These are phyloP conservation scores for Aspergillus diversus DNA, from an alignment of 495 filamentous ascomycete genomes.

Conservation along the genomic window DNA sequence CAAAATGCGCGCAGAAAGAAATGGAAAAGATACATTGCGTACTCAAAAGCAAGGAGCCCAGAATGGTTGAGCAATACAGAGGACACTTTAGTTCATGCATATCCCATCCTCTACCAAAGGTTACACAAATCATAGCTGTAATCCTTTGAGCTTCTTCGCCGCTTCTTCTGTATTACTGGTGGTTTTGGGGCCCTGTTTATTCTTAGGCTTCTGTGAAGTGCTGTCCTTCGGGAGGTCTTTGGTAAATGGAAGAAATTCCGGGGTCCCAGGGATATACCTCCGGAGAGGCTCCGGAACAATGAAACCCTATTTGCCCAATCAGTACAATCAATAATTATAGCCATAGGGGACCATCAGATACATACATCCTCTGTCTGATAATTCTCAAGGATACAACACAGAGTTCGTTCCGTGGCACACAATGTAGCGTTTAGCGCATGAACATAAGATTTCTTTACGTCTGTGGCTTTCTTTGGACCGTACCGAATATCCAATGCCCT, in stretches of 20 bases:
- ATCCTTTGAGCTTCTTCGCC: slow-evolving; percentile 44
- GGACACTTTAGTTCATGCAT: background rate
- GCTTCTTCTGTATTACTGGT: slow-evolving; percentile 34
- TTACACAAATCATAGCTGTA: slow-evolving; percentile 37
- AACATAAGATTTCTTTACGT: slow-evolving; percentile 87
- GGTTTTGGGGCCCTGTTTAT: slow-evolving; percentile 36
- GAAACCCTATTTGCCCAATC: slow-evolving; percentile 62
- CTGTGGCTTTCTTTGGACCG: slow-evolving; percentile 76
- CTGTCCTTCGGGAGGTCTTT: slow-evolving; percentile 79
- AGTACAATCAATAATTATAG: slow-evolving; percentile 11
- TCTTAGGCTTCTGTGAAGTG: slow-evolving; percentile 62
- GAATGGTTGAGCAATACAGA: background rate
- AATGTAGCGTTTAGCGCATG: slow-evolving; percentile 92
- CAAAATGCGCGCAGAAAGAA: too few relatives aligned
- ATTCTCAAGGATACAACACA: slow-evolving; percentile 96
- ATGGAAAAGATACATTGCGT: too few relatives aligned
- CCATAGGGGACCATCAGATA: slow-evolving; percentile 17
- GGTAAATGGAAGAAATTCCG: slow-evolving; percentile 85
- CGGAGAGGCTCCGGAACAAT: slow-evolving; percentile 83
- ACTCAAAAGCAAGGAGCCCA: background rate
- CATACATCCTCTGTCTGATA: slow-evolving; percentile 85
- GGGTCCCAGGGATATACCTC: slow-evolving; percentile 89
- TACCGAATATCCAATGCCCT: slow-evolving; percentile 85
- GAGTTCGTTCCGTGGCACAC: slow-evolving; percentile 88
- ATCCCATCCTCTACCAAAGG: background rate